Base-by-base conservation (phyloP, 129 eudicot genomes). In the Chrysanthemum lavandulifolium region DNA sequence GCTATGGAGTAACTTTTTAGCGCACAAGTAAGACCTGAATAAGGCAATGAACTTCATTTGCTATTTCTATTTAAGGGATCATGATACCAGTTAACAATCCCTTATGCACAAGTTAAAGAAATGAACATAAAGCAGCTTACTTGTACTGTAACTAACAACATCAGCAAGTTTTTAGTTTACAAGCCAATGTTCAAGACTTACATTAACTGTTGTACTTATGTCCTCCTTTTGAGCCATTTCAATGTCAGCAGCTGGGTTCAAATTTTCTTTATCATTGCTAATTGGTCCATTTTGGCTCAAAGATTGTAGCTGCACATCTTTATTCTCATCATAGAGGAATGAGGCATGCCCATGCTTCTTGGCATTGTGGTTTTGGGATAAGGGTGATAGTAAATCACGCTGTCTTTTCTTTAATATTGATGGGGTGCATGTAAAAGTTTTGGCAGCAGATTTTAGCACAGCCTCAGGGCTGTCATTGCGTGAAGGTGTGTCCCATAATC, bases 331-430 rank as follows among this genome's bases (percentile, higher is more conserved):
- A 75, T 72, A 76, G 56, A 84, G 73, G 71, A 84, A 78, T 12
- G 86, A 45, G 77, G 65, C 50, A 66, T 79, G 67, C 33, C 82
- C 90, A 12, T 70, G 63, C 84, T 86, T 92, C 76, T 91, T 91
- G 68, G 80, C 94, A 48, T 56, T 54, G 68, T 84, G 82, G 77
- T 79, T 92, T 63, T 87, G 96, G 5, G 96, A 89, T 59, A 87
- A 68, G 21, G 98, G 95, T 21, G 98, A 89, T 60, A 84, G 36
- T 59, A 84, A 58, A 75, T 92, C 90, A n/a, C 92, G 88, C 66
- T 85, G 72, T 72, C 96, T 75, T 65, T 92, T 92, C 85, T 85
- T 92, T 67, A 92, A 67, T 75, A 92, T 92, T 14, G 98, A 87
- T 3, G 91, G 91, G 23, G 94, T 86, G 61, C 84, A 61, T 2